These are phyloP conservation scores for Cyberlindnera mississippiensis DNA, from an alignment of 805 yeast species.

Conservation along the genomic window DNA sequence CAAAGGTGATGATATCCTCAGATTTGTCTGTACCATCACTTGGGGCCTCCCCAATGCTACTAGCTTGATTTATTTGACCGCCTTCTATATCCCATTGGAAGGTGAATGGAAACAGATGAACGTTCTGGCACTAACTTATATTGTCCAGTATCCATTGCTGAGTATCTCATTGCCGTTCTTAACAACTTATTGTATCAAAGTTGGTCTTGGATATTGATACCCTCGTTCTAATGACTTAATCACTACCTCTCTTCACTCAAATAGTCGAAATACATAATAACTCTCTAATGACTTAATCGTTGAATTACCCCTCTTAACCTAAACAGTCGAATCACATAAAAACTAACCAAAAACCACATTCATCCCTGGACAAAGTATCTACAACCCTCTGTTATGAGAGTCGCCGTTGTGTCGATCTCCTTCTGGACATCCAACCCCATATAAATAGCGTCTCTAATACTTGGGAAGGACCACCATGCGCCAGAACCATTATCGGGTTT, in stretches of 20 bases:
- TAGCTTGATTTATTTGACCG: slow-evolving; percentile 80
- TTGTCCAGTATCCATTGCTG: slow-evolving; percentile 22
- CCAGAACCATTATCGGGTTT: slow-evolving; percentile 46
- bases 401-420: slow-evolving; percentile 44
- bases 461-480: slow-evolving; percentile 70
- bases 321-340: too few species aligned
- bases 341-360: too few species aligned
- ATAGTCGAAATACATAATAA: too few species aligned
- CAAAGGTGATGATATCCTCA: slow-evolving; percentile 47
- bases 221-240: too few species aligned
- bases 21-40: slow-evolving; percentile 70
- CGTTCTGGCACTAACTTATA: neutral
- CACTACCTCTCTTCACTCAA: too few species aligned
- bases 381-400: slow-evolving; percentile 16
- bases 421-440: slow-evolving; percentile 52
- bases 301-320: too few species aligned
- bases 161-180: slow-evolving; percentile 24
- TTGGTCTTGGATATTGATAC: slow-evolving; percentile 4
- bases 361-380: slow-evolving; percentile 14
- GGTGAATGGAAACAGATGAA: slow-evolving; percentile 9
- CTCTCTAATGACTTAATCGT: too few species aligned
- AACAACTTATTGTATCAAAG: slow-evolving; percentile 10
- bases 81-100: slow-evolving; percentile 65
- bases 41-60: slow-evolving; percentile 91
- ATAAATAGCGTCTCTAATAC: slow-evolving; percentile 62